These are phyloP conservation scores for Puccinia sorghi DNA, from an alignment of 1,284 basidiomycete species.

Conservation along the genomic window DNA sequence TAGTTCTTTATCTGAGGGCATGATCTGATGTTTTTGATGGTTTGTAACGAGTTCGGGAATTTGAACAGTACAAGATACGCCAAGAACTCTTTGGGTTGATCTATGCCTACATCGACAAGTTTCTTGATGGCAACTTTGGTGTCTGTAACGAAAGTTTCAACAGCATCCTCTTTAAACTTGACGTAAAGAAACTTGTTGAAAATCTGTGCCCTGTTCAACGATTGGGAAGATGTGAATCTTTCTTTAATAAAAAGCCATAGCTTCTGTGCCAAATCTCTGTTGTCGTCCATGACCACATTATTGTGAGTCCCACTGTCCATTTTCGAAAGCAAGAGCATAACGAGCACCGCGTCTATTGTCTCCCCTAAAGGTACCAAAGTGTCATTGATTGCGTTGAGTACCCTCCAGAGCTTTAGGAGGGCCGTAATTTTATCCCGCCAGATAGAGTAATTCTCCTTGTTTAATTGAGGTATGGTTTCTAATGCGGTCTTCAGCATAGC, in stretches of 20 bases:
- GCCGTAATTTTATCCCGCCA: background rate
- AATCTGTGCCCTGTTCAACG: background rate
- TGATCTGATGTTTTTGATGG: background rate
- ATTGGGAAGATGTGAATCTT: background rate
- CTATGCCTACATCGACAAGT: background rate
- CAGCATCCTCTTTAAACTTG: background rate
- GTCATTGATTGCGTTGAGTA: background rate
- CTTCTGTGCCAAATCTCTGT: background rate
- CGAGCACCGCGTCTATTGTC: background rate
- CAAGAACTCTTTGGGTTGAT: background rate
- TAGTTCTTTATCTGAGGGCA: background rate
- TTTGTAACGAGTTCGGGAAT: background rate
- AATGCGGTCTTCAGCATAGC: background rate
- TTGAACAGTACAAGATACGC: background rate
- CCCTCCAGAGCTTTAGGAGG: background rate
- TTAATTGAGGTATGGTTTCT: background rate
- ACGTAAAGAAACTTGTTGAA: background rate
- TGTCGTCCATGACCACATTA: background rate
- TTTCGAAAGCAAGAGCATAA: background rate
- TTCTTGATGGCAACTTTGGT: conserved; percentile 1
- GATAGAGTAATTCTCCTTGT: background rate
- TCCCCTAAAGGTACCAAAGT: background rate
- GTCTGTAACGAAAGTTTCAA: background rate
- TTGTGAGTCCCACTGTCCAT: background rate
- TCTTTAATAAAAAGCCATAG: background rate